A percentile compares a stretch with the other conserved stretches of the same genome.
phyloP scores from a whole-genome alignment of 805 yeast genomes.

The Candida khao-thaluensis region DNA sequence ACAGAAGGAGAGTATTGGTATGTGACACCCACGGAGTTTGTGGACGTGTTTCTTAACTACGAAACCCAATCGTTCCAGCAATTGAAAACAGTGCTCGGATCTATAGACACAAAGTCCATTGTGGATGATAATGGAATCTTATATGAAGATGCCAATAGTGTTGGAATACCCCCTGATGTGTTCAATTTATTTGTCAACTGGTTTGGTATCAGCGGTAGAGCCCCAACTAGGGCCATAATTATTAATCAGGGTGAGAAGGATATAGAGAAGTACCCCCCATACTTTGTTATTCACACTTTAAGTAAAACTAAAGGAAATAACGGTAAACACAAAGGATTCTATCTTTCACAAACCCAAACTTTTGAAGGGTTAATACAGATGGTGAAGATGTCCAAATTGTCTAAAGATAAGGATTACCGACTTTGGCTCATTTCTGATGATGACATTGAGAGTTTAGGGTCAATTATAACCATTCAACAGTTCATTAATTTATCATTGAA shows the following conservation, averaged over 20 bases:
- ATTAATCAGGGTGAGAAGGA: slow-evolving; percentile 25
- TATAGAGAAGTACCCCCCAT: slow-evolving; percentile 38
- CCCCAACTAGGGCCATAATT: slow-evolving; percentile 32
- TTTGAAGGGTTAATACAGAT: slow-evolving; percentile 33
- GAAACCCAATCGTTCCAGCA: slow-evolving; percentile 26
- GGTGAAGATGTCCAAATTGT: slow-evolving; percentile 22
- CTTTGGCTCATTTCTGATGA: slow-evolving; percentile 38
- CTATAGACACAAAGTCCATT: slow-evolving; percentile 45
- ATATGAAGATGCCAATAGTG: slow-evolving; percentile 22
- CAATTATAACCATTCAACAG: slow-evolving; percentile 21
- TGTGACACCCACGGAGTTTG: slow-evolving; percentile 49
- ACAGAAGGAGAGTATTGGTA: slow-evolving; percentile 50
- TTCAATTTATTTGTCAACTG: slow-evolving; percentile 47
- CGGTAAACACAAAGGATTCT: slow-evolving; percentile 16
- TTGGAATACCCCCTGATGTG: slow-evolving; percentile 40
- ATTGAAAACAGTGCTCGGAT: slow-evolving; percentile 38
- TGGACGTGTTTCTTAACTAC: slow-evolving; percentile 36
- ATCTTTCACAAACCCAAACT: slow-evolving; percentile 33
- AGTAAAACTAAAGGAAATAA: slow-evolving; percentile 17
- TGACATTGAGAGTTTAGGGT: slow-evolving; percentile 22
- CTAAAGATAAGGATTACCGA: slow-evolving; percentile 22
- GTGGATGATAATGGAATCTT: slow-evolving; percentile 48
- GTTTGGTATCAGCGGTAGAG: slow-evolving; percentile 51
- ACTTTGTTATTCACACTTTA: slow-evolving; percentile 34
- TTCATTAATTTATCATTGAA: slow-evolving; percentile 30